Evolutionary conservation across 1,284 basidiomycete species (phyloP).

Genomic region (Hemileia vastatrix): DNA sequence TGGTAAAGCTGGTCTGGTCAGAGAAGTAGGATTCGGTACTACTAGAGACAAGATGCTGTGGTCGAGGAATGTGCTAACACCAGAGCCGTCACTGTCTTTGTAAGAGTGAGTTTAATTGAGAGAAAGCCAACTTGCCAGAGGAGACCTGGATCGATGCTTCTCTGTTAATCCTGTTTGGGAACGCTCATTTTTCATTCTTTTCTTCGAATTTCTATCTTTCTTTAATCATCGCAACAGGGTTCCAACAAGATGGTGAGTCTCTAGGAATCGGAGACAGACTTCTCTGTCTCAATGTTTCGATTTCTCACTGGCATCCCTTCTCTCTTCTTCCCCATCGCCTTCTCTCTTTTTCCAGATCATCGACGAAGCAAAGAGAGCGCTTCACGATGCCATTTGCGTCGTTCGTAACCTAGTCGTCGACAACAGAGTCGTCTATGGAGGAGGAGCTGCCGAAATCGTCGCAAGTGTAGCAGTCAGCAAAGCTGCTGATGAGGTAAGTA

Average conservation of each 20-base stretch:
- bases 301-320: not conserved
- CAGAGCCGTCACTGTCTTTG: constrained; percentile 2
- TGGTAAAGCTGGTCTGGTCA: not conserved
- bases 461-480: constrained; percentile 37
- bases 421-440: constrained; percentile 1
- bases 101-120: not conserved
- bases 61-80: constrained; percentile 6
- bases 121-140: too few species aligned
- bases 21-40: constrained; percentile 2
- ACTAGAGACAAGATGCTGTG: constrained; percentile 6
- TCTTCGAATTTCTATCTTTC: too few species aligned
- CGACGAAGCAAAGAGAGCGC: constrained; percentile 2
- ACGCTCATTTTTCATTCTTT: too few species aligned
- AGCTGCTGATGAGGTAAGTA: constrained; percentile 31
- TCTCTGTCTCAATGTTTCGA: not conserved
- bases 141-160: too few species aligned
- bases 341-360: not conserved
- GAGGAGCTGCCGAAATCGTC: constrained; percentile 27
- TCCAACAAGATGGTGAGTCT: constrained; percentile 6
- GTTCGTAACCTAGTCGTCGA: constrained; percentile 7
- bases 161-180: too few species aligned
- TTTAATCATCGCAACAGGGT: too few species aligned
- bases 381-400: constrained; percentile 6
- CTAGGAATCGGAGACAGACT: not conserved
- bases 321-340: not conserved